Evolutionary conservation across 495 filamentous ascomycete genomes (phyloP).

Genomic region (Penicillium coffeae): DNA sequence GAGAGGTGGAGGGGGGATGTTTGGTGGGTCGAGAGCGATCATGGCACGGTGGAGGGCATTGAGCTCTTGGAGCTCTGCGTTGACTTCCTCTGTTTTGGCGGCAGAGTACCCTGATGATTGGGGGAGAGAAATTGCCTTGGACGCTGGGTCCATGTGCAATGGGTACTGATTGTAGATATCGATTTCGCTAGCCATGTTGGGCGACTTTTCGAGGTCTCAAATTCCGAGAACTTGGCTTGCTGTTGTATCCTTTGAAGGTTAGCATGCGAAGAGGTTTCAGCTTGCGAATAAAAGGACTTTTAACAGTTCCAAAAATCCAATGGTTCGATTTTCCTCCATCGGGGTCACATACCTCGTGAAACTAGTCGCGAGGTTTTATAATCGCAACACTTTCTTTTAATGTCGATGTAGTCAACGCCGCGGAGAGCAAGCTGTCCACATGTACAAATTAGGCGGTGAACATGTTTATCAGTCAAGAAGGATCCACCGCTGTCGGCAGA

Average conservation of each 20-base stretch:
- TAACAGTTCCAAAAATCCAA: no score
- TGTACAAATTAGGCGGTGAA: slow-evolving; percentile 18
- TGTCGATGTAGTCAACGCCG: no score
- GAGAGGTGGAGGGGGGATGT: slow-evolving; percentile 70
- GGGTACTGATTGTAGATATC: slow-evolving; percentile 84
- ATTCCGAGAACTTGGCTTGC: slow-evolving; percentile 6
- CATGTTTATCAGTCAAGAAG: no score
- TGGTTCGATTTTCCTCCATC: no score
- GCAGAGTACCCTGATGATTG: slow-evolving; percentile 28
- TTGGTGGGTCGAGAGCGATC: slow-evolving; percentile 48
- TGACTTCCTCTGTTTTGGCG: slow-evolving; percentile 41
- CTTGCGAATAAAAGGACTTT: no score
- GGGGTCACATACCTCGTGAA: no score
- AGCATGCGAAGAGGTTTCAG: no score
- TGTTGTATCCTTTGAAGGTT: not conserved
- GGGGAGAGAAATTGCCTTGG: slow-evolving; percentile 71
- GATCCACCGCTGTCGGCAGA: slow-evolving; percentile 10
- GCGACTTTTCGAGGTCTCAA: slow-evolving; percentile 1
- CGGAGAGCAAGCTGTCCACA: slow-evolving; percentile 28
- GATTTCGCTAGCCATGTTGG: slow-evolving; percentile 35
- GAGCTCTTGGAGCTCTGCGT: slow-evolving; percentile 62
- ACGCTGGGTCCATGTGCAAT: slow-evolving; percentile 69
- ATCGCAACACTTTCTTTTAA: no score
- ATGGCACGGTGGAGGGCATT: slow-evolving; percentile 73
- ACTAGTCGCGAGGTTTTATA: no score